phyloP scores from a whole-genome alignment of 2,329 filamentous ascomycete genomes.

The Geoglossum cookeanum region DNA sequence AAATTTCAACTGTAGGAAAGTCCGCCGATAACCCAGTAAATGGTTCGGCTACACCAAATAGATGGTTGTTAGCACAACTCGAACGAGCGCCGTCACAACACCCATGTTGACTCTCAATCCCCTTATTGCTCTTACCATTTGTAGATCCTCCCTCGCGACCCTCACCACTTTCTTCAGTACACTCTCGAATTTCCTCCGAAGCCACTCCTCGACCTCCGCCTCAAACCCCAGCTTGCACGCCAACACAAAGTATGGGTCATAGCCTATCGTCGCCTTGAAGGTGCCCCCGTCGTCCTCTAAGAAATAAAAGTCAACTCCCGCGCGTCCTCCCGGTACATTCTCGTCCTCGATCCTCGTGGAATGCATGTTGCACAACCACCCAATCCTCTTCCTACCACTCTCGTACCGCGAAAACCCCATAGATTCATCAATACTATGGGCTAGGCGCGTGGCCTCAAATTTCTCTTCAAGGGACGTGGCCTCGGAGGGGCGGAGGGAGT shows the following conservation, averaged over 20 bases:
- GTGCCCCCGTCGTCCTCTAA: constrained; percentile 72
- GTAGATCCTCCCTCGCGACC: constrained; percentile 81
- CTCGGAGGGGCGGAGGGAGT: constrained; percentile 55
- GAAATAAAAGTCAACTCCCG: constrained; percentile 94
- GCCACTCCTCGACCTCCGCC: constrained; percentile 90
- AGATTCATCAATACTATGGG: constrained; percentile 77
- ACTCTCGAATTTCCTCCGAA: constrained; percentile 59
- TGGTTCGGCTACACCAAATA: constrained; percentile 54
- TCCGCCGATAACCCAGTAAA: constrained; percentile 72
- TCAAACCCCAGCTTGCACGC: constrained; percentile 78
- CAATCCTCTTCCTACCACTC: constrained; percentile 62
- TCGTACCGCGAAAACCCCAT: constrained; percentile 93
- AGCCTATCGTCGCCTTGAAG: constrained; percentile 93
- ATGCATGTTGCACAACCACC: constrained; percentile 94
- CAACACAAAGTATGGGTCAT: constrained; percentile 90
- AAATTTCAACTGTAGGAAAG: constrained; percentile 74
- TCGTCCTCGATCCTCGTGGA: constrained; percentile 73
- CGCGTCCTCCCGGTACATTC: constrained; percentile 62
- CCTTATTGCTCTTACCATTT: constrained; percentile 31
- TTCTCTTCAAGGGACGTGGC: constrained; percentile 84
- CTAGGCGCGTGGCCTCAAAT: constrained; percentile 65
- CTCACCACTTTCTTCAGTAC: constrained; percentile 59
- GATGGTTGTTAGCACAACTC: neutral
- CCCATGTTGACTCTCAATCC: constrained; percentile 12
- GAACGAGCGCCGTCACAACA: neutral